A percentile compares a stretch with the other conserved stretches of the same genome.
Evolutionary conservation across 208 protist genomes (phyloP).

Genomic region (Naegleria lovaniensis): DNA sequence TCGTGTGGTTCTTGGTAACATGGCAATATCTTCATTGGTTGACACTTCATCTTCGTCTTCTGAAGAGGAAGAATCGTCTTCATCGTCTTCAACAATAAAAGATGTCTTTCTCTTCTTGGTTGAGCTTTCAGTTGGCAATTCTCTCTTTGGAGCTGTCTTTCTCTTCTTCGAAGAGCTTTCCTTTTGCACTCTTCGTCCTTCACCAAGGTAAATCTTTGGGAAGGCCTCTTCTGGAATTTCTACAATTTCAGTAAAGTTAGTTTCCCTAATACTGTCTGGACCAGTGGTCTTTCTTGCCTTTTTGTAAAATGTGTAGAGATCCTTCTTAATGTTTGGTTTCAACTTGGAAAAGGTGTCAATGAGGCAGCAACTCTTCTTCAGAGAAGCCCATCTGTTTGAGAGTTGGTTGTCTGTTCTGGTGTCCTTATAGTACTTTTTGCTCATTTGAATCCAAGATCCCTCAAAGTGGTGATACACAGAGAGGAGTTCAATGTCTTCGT

Average conservation of each 20-base stretch:
- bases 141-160: not conserved
- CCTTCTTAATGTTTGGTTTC: not conserved
- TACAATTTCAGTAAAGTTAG: not conserved
- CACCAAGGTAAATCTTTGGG: not conserved
- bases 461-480: not conserved
- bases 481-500: not conserved
- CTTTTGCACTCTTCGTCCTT: not conserved
- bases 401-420: not conserved
- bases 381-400: not conserved
- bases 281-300: not conserved
- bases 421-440: not conserved
- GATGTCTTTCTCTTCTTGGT: not conserved
- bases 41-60: not conserved
- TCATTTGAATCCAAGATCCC: not conserved
- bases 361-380: not conserved
- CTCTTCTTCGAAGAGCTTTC: not conserved
- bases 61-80: not conserved
- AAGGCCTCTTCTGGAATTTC: not conserved
- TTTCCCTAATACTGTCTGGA: not conserved
- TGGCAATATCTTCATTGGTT: not conserved
- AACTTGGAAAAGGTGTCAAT: not conserved
- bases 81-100: not conserved
- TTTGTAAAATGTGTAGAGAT: not conserved
- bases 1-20: not conserved
- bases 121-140: not conserved